A percentile compares a stretch with the other conserved stretches of the same genome.
These are phyloP conservation scores for Volvariella volvacea DNA, from an alignment of 1,284 basidiomycete species.

Conservation along the genomic window DNA sequence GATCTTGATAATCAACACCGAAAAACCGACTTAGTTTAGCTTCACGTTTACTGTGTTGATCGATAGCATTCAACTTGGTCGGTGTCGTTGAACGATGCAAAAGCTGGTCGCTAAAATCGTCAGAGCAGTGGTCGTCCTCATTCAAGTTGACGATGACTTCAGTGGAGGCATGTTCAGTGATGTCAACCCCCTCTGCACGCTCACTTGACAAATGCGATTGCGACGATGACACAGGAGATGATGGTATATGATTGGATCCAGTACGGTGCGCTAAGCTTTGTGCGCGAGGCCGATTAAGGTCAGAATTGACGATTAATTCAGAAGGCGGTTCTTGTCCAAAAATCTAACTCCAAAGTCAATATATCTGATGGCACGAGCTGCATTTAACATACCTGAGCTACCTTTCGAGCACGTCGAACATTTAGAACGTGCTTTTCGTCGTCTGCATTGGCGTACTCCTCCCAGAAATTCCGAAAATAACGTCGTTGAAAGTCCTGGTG, in stretches of 20 bases:
- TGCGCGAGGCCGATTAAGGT: too few relatives aligned
- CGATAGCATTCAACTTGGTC: too few relatives aligned
- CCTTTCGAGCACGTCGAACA: conserved; percentile 39
- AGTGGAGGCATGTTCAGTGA: too few relatives aligned
- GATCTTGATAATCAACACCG: conserved; percentile 46
- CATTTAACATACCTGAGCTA: conserved; percentile 32
- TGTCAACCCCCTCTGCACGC: too few relatives aligned
- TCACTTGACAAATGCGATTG: too few relatives aligned
- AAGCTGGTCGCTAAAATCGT: too few relatives aligned
- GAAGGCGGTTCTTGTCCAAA: conserved; percentile 37
- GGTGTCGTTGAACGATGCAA: too few relatives aligned
- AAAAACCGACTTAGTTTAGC: conserved; percentile 54
- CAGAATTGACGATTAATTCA: conserved; percentile 16
- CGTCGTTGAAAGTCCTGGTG: neutral
- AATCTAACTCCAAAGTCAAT: conserved; percentile 24
- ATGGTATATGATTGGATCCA: too few relatives aligned
- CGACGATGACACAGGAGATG: too few relatives aligned
- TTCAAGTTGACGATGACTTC: too few relatives aligned
- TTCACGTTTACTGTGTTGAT: conserved; percentile 39
- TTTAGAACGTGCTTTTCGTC: conserved; percentile 30
- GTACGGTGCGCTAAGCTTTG: too few relatives aligned
- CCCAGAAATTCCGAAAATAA: conserved; percentile 1
- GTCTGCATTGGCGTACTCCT: conserved; percentile 14
- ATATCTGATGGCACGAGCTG: conserved; percentile 4
- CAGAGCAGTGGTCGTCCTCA: too few relatives aligned